These are phyloP conservation scores for Clathrus columnatus DNA, from an alignment of 768 basidiomycete genomes.

Conservation along the genomic window DNA sequence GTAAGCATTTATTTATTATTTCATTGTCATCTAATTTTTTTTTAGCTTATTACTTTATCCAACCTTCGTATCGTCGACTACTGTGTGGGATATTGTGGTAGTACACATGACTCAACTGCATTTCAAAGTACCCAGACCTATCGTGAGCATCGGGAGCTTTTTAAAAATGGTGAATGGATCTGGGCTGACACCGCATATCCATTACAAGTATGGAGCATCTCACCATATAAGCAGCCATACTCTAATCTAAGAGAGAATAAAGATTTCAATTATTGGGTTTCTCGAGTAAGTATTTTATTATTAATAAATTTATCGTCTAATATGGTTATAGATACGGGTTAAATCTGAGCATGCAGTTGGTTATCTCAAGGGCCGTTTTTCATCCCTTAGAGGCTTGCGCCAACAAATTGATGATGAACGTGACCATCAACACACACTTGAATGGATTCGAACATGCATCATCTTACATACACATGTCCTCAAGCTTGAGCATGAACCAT, in stretches of 20 bases:
- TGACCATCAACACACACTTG: slow-evolving; percentile 22
- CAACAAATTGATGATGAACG: slow-evolving; percentile 19
- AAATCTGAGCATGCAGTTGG: slow-evolving; percentile 33
- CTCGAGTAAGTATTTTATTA: neutral
- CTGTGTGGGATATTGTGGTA: slow-evolving; percentile 20
- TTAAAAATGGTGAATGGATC: no score
- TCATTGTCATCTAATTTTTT: neutral
- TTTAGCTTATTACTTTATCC: slow-evolving; percentile 20
- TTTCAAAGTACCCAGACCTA: no score
- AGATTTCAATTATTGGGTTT: no score
- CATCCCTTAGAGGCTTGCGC: no score
- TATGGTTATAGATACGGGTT: slow-evolving; percentile 23
- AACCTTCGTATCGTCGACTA: slow-evolving; percentile 24
- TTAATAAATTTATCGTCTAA: no score
- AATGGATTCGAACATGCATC: slow-evolving; percentile 27
- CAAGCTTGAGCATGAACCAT: no score
- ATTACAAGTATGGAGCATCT: no score
- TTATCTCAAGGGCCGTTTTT: slow-evolving; percentile 32
- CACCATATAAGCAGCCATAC: no score
- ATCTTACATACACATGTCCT: slow-evolving; percentile 20
- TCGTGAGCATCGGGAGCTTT: no score
- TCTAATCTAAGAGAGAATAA: no score
- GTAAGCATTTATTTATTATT: slow-evolving; percentile 2
- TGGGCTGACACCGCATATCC: no score
- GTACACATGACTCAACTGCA: no score